Conservation (phyloP, 139 green algal species). For the Chlorella ohadii region DNA sequence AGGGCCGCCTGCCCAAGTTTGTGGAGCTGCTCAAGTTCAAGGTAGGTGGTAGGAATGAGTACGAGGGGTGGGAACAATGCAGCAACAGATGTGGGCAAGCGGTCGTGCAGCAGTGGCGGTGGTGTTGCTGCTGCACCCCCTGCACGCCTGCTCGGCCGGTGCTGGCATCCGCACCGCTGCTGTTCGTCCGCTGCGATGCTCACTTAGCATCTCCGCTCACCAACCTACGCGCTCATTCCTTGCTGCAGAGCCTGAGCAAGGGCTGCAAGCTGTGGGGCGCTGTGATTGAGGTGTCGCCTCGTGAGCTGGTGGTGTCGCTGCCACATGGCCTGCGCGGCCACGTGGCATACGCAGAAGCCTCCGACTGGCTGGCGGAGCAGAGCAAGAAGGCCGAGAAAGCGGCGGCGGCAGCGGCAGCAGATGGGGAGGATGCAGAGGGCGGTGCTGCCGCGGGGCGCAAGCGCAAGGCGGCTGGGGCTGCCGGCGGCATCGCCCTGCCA, state of each 20-base stretch:
- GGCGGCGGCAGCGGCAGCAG: not conserved
- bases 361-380: constrained; percentile 65
- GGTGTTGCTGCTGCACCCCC: too few species aligned
- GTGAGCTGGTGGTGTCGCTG: constrained; percentile 77
- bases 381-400: constrained; percentile 39
- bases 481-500: not conserved
- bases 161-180: too few species aligned
- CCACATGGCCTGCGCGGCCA: constrained; percentile 85
- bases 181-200: too few species aligned
- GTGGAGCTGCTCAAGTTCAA: constrained; percentile 89
- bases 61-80: too few species aligned
- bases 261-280: constrained; percentile 80
- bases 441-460: not conserved
- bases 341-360: constrained; percentile 68
- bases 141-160: too few species aligned
- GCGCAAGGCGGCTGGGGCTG: not conserved
- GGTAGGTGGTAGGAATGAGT: constrained; percentile 42
- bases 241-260: constrained; percentile 60
- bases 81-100: too few species aligned
- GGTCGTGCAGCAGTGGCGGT: too few species aligned
- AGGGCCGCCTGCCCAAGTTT: constrained; percentile 69
- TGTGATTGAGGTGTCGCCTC: constrained; percentile 74
- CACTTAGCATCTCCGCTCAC: too few species aligned
- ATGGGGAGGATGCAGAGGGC: not conserved
- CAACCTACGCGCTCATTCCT: not conserved